Base-by-base conservation (phyloP, 139 green algal species). In the Klebsormidium nitens region DNA sequence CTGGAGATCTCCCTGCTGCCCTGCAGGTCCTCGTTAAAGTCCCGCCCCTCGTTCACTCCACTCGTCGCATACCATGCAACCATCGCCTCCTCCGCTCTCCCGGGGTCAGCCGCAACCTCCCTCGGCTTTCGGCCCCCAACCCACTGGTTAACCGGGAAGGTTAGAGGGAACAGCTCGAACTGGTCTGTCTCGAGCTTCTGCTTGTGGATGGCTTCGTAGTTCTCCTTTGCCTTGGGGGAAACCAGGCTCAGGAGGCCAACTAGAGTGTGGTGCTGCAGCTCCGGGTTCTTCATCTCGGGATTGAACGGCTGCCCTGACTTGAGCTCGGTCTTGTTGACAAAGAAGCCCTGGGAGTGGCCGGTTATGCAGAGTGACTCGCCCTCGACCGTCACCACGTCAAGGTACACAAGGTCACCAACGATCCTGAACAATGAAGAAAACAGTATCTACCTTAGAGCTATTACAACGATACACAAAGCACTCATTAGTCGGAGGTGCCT, bases 21-120 rank as follows among this genome's bases (percentile, higher is more conserved):
- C 47, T 80, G 72, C 0, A 75, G 34, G 36, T 80, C 72, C 58
- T 80, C 72, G 39, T 80, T 80, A 65, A 65, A 80, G 50, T 80
- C 72, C 5, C 72, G 55, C 48, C 34, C 3, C 3, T 71, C 37
- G 38, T 66, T 66, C 0, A 17, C 62, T 4, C 71, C 26, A 28
- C 77, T 66, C 8, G 34, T 60, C 0, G 48, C 72, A 49, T 70
- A 64, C 36, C 66, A 66, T 31, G 72, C 29, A 28, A 77, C 61
- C 6, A 80, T 28, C 1, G 52, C 65, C 32, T 80, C 72, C 29
- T 80, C 72, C 36, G 72, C 55, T 2, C 72, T 55, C 3, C 48
- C 64, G 17, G 63, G 49, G 42, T 77, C 58, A 36, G 50, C 66
- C 36, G n/a, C 40, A 31, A 77, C 55, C 8, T 14, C 28, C 5